Evolutionary conservation across 179 eudicot species (phyloP).

Genomic region (Heliamphora pulchella): DNA sequence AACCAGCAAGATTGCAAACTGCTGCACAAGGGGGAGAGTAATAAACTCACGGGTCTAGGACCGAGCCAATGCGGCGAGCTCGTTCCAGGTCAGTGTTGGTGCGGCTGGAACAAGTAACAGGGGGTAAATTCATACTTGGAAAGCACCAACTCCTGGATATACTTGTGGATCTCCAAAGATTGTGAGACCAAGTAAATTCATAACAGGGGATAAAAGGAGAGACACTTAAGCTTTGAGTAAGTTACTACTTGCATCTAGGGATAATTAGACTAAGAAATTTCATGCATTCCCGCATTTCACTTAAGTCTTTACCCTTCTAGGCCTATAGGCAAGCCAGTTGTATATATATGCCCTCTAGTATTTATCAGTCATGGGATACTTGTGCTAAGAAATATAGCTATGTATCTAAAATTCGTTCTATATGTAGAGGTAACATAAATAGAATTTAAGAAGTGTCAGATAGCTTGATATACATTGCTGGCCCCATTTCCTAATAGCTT

Average conservation of each 20-base stretch:
- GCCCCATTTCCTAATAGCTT: no score
- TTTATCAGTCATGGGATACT: no score
- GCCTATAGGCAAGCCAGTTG: no score
- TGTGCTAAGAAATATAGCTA: no score
- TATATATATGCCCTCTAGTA: no score
- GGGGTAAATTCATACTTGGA: no score
- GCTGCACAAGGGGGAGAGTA: slow-evolving; percentile 49
- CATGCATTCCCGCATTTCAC: not conserved
- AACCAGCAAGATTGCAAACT: slow-evolving; percentile 29
- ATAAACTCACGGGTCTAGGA: slow-evolving; percentile 31
- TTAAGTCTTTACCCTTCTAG: not conserved
- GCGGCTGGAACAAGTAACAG: slow-evolving; percentile 40
- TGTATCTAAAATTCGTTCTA: no score
- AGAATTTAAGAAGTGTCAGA: no score
- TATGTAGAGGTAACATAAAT: no score
- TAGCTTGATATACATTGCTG: no score
- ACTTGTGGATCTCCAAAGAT: slow-evolving; percentile 43
- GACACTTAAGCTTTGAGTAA: slow-evolving; percentile 52
- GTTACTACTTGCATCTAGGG: slow-evolving; percentile 12
- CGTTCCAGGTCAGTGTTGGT: slow-evolving; percentile 54
- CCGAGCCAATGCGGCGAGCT: slow-evolving; percentile 27
- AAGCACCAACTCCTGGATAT: slow-evolving; percentile 52
- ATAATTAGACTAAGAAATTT: not conserved
- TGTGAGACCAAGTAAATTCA: slow-evolving; percentile 31
- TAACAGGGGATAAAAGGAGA: slow-evolving; percentile 41